Conservation (phyloP, 1,284 basidiomycete genomes). For the Rhodotorula sp. region DNA sequence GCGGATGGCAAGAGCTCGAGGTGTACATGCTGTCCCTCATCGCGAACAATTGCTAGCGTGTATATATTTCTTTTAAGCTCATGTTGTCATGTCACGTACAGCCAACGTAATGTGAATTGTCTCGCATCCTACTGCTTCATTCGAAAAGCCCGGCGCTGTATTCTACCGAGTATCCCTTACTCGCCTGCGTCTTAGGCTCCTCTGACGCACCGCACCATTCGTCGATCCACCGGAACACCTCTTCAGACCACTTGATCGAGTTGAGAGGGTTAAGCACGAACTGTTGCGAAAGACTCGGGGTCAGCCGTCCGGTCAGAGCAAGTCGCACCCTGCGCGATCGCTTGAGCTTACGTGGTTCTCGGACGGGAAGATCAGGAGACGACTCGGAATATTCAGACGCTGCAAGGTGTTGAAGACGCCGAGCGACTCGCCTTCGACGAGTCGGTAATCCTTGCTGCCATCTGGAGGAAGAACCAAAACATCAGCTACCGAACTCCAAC, state of each 20-base stretch:
- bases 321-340: no score
- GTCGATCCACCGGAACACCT: conserved; percentile 63
- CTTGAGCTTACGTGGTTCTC: conserved; percentile 66
- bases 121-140: no score
- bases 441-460: conserved; percentile 61
- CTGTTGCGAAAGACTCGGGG: background rate
- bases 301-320: background rate
- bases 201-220: conserved; percentile 14
- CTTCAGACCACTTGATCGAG: conserved; percentile 74
- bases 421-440: conserved; percentile 73
- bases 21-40: conserved; percentile 54
- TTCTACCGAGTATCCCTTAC: background rate
- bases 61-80: background rate
- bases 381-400: conserved; percentile 70
- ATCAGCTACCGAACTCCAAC: background rate
- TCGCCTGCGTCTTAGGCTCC: background rate
- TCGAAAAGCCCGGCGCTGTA: conserved; percentile 6
- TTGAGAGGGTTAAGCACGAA: conserved; percentile 51
- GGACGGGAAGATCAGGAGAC: conserved; percentile 70
- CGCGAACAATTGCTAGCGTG: conserved; percentile 4
- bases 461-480: conserved; percentile 60
- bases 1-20: conserved; percentile 82
- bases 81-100: background rate
- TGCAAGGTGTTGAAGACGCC: conserved; percentile 67
- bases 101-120: background rate